Conservation (phyloP, 2,329 filamentous ascomycete genomes). For the Fusarium equiseti region DNA sequence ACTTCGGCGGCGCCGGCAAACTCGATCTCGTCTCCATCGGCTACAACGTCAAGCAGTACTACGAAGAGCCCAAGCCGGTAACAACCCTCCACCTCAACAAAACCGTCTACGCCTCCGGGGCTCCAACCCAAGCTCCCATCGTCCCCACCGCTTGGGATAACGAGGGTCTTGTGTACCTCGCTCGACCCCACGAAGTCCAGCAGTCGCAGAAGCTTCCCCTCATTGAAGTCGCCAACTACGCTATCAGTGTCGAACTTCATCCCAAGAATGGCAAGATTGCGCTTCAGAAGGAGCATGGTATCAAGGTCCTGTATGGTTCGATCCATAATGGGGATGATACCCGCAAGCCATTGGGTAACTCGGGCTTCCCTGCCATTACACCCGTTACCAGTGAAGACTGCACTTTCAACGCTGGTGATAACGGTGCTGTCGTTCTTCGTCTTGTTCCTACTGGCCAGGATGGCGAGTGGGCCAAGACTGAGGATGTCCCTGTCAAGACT, state of each 20-base stretch:
- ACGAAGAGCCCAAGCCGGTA: background rate
- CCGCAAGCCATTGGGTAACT: background rate
- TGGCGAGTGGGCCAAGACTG: background rate
- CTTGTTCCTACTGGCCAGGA: background rate
- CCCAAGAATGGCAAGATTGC: background rate
- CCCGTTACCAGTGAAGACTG: background rate
- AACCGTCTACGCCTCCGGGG: background rate
- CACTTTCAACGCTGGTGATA: background rate
- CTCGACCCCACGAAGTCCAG: background rate
- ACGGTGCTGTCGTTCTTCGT: background rate
- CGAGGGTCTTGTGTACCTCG: background rate
- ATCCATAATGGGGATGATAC: background rate
- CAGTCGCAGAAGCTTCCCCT: background rate
- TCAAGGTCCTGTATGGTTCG: background rate
- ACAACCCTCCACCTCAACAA: background rate
- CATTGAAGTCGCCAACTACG: background rate
- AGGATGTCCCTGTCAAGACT: background rate
- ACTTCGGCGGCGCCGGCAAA: background rate
- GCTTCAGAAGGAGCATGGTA: background rate
- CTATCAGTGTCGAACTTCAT: background rate
- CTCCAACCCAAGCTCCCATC: background rate
- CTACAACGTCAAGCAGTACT: slow-evolving; percentile 3
- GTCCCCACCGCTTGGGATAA: background rate
- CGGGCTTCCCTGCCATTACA: background rate
- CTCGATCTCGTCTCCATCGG: background rate